Evolutionary conservation across 805 yeast genomes (phyloP).

Genomic region (Starmerella powellii): DNA sequence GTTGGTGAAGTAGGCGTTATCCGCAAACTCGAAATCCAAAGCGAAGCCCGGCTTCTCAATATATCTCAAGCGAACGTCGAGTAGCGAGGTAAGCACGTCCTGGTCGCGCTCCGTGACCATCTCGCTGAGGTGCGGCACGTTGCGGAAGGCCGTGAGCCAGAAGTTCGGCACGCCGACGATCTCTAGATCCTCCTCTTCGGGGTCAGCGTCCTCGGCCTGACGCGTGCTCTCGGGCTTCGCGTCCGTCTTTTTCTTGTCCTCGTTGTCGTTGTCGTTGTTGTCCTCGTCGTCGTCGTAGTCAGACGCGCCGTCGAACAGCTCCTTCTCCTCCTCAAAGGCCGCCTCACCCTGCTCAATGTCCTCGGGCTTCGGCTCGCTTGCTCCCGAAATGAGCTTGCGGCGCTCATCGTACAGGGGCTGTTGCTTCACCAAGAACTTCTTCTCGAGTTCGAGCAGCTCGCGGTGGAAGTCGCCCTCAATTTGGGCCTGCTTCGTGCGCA

Average conservation of each 20-base stretch:
- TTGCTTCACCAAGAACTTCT: conserved; percentile 59
- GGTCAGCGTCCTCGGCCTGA: conserved; percentile 28
- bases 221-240: conserved; percentile 37
- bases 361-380: conserved; percentile 59
- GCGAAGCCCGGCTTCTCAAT: conserved; percentile 75
- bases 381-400: conserved; percentile 59
- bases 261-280: conserved; percentile 28
- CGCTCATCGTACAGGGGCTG: conserved; percentile 67
- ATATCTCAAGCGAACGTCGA: conserved; percentile 67
- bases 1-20: conserved; percentile 69
- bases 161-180: conserved; percentile 78
- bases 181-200: conserved; percentile 30
- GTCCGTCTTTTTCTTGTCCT: conserved; percentile 29
- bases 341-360: conserved; percentile 71
- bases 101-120: conserved; percentile 82
- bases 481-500: conserved; percentile 68
- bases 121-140: conserved; percentile 67
- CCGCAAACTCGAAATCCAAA: conserved; percentile 66
- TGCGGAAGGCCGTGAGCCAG: conserved; percentile 93
- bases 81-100: conserved; percentile 59
- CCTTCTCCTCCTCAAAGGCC: conserved; percentile 45
- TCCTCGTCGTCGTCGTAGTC: conserved; percentile 35
- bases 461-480: conserved; percentile 85
- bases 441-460: conserved; percentile 77
- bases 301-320: conserved; percentile 35